Conservation (phyloP, 192 early-diverging fungal species). For the Geranomyces variabilis region DNA sequence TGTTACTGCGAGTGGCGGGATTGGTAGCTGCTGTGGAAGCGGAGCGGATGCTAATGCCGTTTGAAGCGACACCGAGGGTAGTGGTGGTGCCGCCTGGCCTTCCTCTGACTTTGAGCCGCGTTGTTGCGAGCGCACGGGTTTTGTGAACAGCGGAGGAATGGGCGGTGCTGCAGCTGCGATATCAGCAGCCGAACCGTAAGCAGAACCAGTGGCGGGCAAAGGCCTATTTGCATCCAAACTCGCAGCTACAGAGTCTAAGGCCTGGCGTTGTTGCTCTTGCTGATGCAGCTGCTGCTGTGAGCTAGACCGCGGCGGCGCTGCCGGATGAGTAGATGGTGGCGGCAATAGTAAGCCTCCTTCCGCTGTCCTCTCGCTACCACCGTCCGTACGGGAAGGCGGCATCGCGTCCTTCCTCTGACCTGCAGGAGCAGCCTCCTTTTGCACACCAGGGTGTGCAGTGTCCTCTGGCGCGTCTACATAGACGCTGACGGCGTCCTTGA, state of each 20-base stretch:
- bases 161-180: not conserved
- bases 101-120: not conserved
- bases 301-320: constrained; percentile 4
- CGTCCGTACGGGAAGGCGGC: not conserved
- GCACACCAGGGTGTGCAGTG: not conserved
- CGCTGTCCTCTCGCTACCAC: too few species aligned
- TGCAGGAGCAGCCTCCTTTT: not conserved
- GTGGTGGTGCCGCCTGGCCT: too few species aligned
- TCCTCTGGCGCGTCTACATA: constrained; percentile 8
- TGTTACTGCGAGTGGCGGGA: too few species aligned
- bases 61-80: too few species aligned
- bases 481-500: constrained; percentile 22
- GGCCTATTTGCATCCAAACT: not conserved
- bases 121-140: constrained; percentile 10
- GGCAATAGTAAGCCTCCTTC: not conserved
- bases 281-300: not conserved
- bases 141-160: constrained; percentile 17
- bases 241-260: not conserved
- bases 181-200: not conserved
- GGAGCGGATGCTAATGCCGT: too few species aligned
- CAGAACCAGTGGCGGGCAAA: too few species aligned
- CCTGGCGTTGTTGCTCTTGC: not conserved
- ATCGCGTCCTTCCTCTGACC: not conserved
- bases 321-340: not conserved
- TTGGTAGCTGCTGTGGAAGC: too few species aligned